These are phyloP conservation scores for Daedaleopsis sinensis DNA, from an alignment of 768 basidiomycete species.

Conservation along the genomic window DNA sequence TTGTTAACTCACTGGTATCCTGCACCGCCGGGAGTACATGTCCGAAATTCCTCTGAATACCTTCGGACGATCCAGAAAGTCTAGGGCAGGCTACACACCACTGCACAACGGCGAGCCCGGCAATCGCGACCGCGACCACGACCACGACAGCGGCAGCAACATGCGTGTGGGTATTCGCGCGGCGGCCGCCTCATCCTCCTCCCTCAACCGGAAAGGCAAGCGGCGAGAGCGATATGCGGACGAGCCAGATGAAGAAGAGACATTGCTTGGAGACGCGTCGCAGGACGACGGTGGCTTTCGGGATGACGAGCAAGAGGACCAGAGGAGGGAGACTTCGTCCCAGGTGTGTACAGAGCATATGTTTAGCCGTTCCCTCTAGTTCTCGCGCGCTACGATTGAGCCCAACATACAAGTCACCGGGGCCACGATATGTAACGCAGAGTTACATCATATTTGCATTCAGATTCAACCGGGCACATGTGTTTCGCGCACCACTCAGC, in stretches of 20 bases:
- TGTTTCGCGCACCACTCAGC: too few species aligned
- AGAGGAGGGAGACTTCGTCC: conserved; percentile 19
- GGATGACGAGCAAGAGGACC: conserved; percentile 41
- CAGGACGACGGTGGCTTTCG: conserved; percentile 37
- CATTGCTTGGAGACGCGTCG: conserved; percentile 46
- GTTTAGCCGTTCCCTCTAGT: background rate
- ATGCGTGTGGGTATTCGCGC: conserved; percentile 36
- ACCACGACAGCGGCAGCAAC: conserved; percentile 26
- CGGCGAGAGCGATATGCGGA: conserved; percentile 61
- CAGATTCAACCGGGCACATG: too few species aligned
- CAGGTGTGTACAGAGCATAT: conserved; percentile 30
- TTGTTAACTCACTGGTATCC: conserved; percentile 8
- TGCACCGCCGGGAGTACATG: conserved; percentile 41
- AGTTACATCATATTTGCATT: too few species aligned
- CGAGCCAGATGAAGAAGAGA: conserved; percentile 65
- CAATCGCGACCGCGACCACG: conserved; percentile 29
- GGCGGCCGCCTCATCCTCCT: conserved; percentile 32
- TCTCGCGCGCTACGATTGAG: too few species aligned
- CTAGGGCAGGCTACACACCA: conserved; percentile 50
- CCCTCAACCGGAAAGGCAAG: conserved; percentile 42
- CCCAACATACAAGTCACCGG: too few species aligned
- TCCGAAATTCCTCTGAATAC: conserved; percentile 74
- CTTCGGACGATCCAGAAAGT: conserved; percentile 52
- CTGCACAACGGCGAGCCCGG: conserved; percentile 37
- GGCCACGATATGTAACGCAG: too few species aligned